Percentiles rank a stretch among this genome's conserved stretches.
These are phyloP conservation scores for Aureobasidium sp. DNA, from an alignment of 2,329 filamentous ascomycete genomes.

Conservation along the genomic window DNA sequence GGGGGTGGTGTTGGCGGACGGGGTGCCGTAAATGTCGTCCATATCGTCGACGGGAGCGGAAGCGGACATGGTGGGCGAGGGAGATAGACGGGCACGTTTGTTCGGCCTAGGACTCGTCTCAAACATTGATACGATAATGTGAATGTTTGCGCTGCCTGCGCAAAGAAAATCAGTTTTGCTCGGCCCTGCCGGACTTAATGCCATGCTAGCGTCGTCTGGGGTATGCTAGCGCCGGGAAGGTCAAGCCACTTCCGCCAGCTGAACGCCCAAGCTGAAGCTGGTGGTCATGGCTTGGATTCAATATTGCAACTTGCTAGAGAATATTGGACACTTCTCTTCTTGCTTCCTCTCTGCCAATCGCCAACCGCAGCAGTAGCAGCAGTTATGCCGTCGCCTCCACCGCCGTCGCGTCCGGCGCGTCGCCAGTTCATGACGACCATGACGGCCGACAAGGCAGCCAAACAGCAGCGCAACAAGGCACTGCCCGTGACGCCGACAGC, in stretches of 20 bases:
- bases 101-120: slow-evolving; percentile 11
- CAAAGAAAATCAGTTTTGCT: not conserved
- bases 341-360: not conserved
- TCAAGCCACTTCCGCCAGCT: not conserved
- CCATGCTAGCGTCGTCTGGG: not conserved
- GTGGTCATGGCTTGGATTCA: slow-evolving; percentile 1
- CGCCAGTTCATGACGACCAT: slow-evolving; percentile 10
- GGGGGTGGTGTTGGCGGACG: slow-evolving; percentile 8
- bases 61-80: slow-evolving; percentile 9
- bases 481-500: not conserved
- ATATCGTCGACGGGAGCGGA: slow-evolving; percentile 22
- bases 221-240: not conserved
- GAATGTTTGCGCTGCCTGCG: not conserved
- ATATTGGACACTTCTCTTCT: not conserved
- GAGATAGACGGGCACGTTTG: slow-evolving; percentile 11
- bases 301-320: not conserved
- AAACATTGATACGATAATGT: slow-evolving; percentile 4
- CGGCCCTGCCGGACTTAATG: slow-evolving; percentile 1
- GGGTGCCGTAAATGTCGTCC: slow-evolving; percentile 28
- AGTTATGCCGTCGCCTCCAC: not conserved
- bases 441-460: not conserved
- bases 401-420: slow-evolving; percentile 4
- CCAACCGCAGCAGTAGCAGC: not conserved
- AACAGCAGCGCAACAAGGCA: not conserved
- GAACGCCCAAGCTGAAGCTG: not conserved